These are phyloP conservation scores for Microdochium nivale DNA, from an alignment of 2,329 filamentous ascomycete genomes.

Conservation along the genomic window DNA sequence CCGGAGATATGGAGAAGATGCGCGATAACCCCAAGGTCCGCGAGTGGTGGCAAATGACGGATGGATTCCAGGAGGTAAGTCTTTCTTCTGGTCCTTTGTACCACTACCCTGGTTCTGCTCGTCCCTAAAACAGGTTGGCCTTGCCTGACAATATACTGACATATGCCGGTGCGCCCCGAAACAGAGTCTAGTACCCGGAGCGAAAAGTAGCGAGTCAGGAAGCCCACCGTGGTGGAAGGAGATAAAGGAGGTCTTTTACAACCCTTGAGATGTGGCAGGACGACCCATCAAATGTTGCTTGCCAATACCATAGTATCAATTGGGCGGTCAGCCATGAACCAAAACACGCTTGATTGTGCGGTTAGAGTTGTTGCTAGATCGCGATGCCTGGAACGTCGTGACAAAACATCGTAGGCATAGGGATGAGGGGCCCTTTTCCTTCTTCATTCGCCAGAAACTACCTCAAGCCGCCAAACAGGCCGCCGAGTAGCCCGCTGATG, in stretches of 20 bases:
- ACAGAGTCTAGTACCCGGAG: constrained; percentile 44
- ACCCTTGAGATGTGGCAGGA: constrained; percentile 26
- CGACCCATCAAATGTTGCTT: background rate
- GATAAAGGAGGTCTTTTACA: constrained; percentile 61
- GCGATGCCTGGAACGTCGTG: no score
- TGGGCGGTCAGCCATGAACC: no score
- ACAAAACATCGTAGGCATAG: no score
- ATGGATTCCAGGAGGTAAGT: constrained; percentile 58
- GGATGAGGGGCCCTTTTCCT: background rate
- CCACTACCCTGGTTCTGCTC: background rate
- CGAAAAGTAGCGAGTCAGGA: constrained; percentile 48
- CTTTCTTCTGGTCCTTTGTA: background rate
- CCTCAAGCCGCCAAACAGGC: constrained; percentile 20
- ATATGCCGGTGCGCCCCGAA: no score
- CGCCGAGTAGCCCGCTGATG: constrained; percentile 14
- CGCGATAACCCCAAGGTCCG: constrained; percentile 61
- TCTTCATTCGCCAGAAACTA: constrained; percentile 1
- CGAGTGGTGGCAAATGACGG: constrained; percentile 77
- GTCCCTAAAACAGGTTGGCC: no score
- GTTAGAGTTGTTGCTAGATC: no score
- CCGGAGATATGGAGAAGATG: constrained; percentile 70
- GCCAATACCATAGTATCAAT: no score
- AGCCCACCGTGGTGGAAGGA: constrained; percentile 61
- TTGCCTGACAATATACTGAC: no score
- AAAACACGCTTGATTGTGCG: no score